phyloP scores from a whole-genome alignment of 495 filamentous ascomycete species.

The Acidiella bohemica region DNA sequence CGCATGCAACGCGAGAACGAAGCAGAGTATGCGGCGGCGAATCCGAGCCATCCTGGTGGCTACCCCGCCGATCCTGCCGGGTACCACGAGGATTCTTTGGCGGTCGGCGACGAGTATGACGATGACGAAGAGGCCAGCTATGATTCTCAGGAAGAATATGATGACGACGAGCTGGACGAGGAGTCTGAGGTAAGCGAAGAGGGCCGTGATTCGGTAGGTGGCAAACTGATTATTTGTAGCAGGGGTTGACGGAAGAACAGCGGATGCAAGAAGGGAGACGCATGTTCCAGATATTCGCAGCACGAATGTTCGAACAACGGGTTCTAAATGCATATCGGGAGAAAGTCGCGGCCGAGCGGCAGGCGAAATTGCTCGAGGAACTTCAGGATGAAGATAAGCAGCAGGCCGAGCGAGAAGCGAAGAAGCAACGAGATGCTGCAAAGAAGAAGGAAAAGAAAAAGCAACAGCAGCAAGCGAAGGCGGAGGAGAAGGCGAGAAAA shows the following conservation, averaged over 20 bases:
- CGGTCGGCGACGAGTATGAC: conserved; percentile 31
- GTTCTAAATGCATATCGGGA: conserved; percentile 95
- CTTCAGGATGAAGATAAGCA: conserved; percentile 67
- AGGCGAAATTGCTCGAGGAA: conserved; percentile 83
- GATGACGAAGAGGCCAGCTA: conserved; percentile 83
- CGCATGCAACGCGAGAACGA: conserved; percentile 95
- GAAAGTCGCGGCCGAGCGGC: conserved; percentile 85
- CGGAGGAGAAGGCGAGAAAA: conserved; percentile 73
- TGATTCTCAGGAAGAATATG: conserved; percentile 73
- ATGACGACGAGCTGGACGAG: conserved; percentile 70
- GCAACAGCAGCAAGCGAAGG: conserved; percentile 69
- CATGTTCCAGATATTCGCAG: conserved; percentile 99
- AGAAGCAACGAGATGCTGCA: conserved; percentile 84
- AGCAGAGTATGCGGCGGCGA: conserved; percentile 51
- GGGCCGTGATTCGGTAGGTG: neutral
- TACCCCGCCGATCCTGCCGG: conserved; percentile 39
- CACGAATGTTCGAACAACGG: conserved; percentile 96
- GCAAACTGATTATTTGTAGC: conserved; percentile 37
- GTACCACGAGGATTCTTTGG: conserved; percentile 49
- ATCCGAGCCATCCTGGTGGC: conserved; percentile 40
- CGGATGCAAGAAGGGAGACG: conserved; percentile 96
- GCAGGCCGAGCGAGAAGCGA: conserved; percentile 67
- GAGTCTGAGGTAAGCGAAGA: conserved; percentile 59
- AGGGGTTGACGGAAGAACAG: conserved; percentile 93
- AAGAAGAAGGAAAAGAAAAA: conserved; percentile 85